Evolutionary conservation across 2,329 filamentous ascomycete genomes (phyloP).

Genomic region (Phoma sp.): DNA sequence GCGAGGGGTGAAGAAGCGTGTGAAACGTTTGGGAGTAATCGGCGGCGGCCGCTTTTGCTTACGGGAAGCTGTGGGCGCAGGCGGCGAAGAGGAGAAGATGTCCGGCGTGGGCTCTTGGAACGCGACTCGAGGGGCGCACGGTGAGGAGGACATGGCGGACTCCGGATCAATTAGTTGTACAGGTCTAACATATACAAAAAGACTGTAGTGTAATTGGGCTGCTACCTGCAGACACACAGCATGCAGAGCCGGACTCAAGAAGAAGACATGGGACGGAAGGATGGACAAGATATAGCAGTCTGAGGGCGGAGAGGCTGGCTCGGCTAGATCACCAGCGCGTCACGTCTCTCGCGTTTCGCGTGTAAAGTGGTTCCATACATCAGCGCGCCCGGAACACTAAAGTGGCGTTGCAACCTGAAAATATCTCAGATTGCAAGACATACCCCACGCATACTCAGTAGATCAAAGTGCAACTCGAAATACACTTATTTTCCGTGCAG

Average conservation of each 20-base stretch:
- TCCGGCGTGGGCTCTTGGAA: slow-evolving; percentile 43
- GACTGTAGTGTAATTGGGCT: not conserved
- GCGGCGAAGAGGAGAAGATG: slow-evolving; percentile 48
- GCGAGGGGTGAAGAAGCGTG: slow-evolving; percentile 58
- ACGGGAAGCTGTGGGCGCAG: slow-evolving; percentile 36
- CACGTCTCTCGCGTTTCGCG: slow-evolving; percentile 9
- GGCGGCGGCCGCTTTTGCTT: slow-evolving; percentile 56
- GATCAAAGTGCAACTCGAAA: too few relatives aligned
- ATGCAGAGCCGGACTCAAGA: slow-evolving; percentile 2
- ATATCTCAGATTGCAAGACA: not conserved
- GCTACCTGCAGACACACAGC: slow-evolving; percentile 2
- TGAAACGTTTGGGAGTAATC: slow-evolving; percentile 59
- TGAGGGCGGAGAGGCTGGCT: slow-evolving; percentile 27
- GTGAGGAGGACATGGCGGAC: slow-evolving; percentile 38
- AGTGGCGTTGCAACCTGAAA: not conserved
- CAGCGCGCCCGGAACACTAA: not conserved
- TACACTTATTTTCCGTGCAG: too few relatives aligned
- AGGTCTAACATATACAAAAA: slow-evolving; percentile 4
- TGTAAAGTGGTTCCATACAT: slow-evolving; percentile 25
- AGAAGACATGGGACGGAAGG: slow-evolving; percentile 13
- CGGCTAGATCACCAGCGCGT: slow-evolving; percentile 16
- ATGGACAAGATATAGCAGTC: slow-evolving; percentile 16
- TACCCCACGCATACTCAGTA: too few relatives aligned
- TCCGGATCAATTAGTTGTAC: slow-evolving; percentile 1
- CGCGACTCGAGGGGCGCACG: slow-evolving; percentile 28